These are phyloP conservation scores for Trichoderma breve DNA, from an alignment of 2,329 filamentous ascomycete species.

Conservation along the genomic window DNA sequence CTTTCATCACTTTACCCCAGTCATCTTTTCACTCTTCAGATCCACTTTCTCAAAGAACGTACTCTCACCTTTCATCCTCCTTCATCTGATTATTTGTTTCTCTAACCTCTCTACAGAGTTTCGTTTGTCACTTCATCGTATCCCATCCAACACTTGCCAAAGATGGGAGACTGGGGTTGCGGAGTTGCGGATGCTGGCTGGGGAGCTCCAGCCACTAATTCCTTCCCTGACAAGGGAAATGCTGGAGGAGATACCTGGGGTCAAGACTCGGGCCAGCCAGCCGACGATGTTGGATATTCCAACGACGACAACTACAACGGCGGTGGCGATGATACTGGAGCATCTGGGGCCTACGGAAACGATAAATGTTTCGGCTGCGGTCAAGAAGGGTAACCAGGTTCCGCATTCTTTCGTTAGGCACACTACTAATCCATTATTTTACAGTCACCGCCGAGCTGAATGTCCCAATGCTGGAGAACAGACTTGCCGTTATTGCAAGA, in stretches of 20 bases:
- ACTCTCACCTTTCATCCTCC: neutral
- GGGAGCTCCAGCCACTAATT: neutral
- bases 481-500: conserved; percentile 46
- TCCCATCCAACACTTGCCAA: neutral
- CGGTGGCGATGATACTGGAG: neutral
- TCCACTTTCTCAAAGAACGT: neutral
- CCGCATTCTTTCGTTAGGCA: neutral
- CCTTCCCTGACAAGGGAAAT: neutral
- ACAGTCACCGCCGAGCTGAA: conserved; percentile 35
- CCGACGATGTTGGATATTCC: neutral
- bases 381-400: neutral
- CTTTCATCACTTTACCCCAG: neutral
- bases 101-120: neutral
- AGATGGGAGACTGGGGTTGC: conserved; percentile 5
- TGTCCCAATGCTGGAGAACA: conserved; percentile 36
- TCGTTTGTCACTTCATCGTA: neutral
- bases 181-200: neutral
- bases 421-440: neutral
- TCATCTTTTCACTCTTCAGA: neutral
- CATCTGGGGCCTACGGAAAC: conserved; percentile 20
- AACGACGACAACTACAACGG: neutral
- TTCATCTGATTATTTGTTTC: neutral
- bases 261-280: neutral
- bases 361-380: conserved; percentile 18
- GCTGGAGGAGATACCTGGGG: conserved; percentile 2